Evolutionary conservation across 805 yeast genomes (phyloP), one percentile per base, ranked within the genome.

Genomic region (Lipomyces mesembrius): DNA sequence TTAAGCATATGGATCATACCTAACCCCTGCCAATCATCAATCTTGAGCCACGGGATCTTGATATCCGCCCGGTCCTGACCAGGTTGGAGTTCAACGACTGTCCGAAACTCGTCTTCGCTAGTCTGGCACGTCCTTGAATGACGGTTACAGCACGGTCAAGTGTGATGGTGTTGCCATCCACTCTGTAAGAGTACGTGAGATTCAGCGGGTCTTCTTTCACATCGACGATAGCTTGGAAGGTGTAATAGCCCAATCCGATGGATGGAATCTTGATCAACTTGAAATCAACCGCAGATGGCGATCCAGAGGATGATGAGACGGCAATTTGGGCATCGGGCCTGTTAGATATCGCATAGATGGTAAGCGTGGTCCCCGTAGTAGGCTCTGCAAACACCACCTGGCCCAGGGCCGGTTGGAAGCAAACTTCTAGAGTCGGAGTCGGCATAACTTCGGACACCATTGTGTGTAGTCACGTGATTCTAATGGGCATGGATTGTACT

Each of bases 21-120:
- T 52, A 3, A 52, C 6, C 55, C 55, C 55, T 52, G 55, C 55
- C 55, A 52, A n/a, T 52, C 55, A 27, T 52, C 55, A 11, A 52
- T 3, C 8, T 22, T 52, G 32, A 52, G 29, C 55, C 55, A 52
- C 12, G 55, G 55, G 14, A 52, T 52, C 14, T 20, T 22, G 17
- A 52, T 27, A 27, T 22, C 27, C 4, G 32, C 55, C 17, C 27
- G 17, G 55, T 52, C 55, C 29, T 52, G 55, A 9, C 32, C 55
- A 25, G 27, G 32, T 25, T 52, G 17, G 2, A 52, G 32, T 20
- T 52, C 55, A 52, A 52, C 29, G 5, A 52, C 55, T 1, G 55
- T 52, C 11, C 17, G 14, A 52, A 52, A 52, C 20, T 52, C 55
- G 9, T 52, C 2, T 20, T 52, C 55, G n/a, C 1, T 22, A 6